Conservation (phyloP, 306 rosid genomes). For the Leucaena leucocephala region DNA sequence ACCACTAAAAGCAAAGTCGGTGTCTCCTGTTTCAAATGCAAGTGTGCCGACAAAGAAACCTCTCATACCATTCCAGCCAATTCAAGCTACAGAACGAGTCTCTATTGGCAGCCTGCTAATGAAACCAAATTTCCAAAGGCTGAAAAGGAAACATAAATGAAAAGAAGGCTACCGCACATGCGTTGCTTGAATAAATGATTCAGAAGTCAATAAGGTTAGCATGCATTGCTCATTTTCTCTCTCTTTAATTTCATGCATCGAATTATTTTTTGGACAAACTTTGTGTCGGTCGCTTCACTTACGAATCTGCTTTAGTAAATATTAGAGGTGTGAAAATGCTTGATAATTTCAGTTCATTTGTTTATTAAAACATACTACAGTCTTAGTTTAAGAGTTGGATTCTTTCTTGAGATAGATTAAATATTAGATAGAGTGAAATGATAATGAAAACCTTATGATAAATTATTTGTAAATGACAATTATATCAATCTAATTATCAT, state of each 20-base stretch:
- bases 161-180: slow-evolving; percentile 1
- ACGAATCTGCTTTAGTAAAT: neutral
- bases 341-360: neutral
- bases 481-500: too few species aligned
- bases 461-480: neutral
- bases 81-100: slow-evolving; percentile 47
- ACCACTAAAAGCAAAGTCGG: slow-evolving; percentile 48
- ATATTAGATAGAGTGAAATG: neutral
- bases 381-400: neutral
- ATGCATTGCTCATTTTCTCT: neutral
- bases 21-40: slow-evolving; percentile 42
- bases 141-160: slow-evolving; percentile 62
- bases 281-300: neutral
- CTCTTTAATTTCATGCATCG: neutral
- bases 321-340: slow-evolving; percentile 4
- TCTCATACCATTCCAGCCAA: slow-evolving; percentile 49
- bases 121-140: slow-evolving; percentile 72
- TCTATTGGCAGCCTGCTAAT: slow-evolving; percentile 53
- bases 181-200: slow-evolving; percentile 17
- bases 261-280: slow-evolving; percentile 19
- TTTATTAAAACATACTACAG: neutral
- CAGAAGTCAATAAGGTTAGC: slow-evolving; percentile 38
- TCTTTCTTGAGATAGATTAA: neutral
- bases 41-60: slow-evolving; percentile 48
- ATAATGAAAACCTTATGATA: neutral